Conservation (phyloP, 2,329 filamentous ascomycete species). For the Pseudopithomyces maydicus region DNA sequence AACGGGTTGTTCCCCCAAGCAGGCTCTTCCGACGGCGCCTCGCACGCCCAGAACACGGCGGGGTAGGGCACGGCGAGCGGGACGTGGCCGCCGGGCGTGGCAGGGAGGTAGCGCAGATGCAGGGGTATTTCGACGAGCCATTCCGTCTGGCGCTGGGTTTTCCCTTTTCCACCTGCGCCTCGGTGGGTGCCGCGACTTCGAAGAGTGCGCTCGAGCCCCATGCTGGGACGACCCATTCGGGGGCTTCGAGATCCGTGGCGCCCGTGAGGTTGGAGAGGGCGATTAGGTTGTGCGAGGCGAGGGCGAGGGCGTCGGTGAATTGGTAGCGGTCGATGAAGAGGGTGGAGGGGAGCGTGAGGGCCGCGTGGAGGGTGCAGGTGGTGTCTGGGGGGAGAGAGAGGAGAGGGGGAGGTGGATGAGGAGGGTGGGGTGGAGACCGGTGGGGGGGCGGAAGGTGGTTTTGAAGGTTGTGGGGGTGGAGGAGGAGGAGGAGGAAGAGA, state of each 20-base stretch:
- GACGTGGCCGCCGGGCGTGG: conserved; percentile 37
- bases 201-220: conserved; percentile 85
- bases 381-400: conserved; percentile 53
- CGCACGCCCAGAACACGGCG: conserved; percentile 88
- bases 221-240: conserved; percentile 73
- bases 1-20: conserved; percentile 82
- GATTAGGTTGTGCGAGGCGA: conserved; percentile 78
- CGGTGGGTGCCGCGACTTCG: conserved; percentile 66
- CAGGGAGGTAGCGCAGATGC: conserved; percentile 79
- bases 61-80: conserved; percentile 74
- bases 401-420: conserved; percentile 68
- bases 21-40: conserved; percentile 55
- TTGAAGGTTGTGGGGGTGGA: conserved; percentile 64
- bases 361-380: conserved; percentile 73
- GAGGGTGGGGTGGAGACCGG: conserved; percentile 83
- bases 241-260: conserved; percentile 88
- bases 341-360: conserved; percentile 79
- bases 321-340: conserved; percentile 91
- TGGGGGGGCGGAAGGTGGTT: conserved; percentile 69
- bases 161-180: conserved; percentile 57
- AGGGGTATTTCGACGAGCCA: conserved; percentile 78
- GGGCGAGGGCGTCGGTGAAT: conserved; percentile 75
- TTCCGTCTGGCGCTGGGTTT: no score
- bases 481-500: no score
- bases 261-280: conserved; percentile 71